Base-by-base conservation (phyloP, 2,329 filamentous ascomycete genomes). In the Thelonectria rubi region DNA sequence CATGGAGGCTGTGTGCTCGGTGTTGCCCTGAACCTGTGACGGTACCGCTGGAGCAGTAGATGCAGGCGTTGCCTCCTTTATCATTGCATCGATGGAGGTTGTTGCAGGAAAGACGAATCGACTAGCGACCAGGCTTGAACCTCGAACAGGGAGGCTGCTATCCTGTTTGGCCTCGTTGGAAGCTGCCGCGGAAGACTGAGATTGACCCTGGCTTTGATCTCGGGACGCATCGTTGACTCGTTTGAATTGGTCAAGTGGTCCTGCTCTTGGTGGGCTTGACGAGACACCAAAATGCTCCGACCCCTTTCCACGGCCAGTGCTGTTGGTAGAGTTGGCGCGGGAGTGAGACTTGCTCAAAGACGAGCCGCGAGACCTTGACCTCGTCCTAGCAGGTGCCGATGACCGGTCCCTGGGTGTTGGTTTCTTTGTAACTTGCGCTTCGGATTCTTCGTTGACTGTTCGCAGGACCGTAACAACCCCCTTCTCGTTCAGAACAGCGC, bases 401-500 rank as follows among this genome's bases (percentile, higher is more conserved):
- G 62, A 18, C n/a, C 50, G 62, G 42, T 58, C 45, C 30, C 64
- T 66, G 20, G 63, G 56, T 12, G 51, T 54, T 34, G 66, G 52
- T 17, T 21, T 39, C 14, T 18, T 39, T 8, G 30, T n/a, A 17
- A 60, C 65, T 11, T 67, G 57, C 17, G 67, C 60, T 12, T 59
- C 46, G n/a, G 63, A 60, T 30, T 74, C 68, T 55, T 76, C 72
- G 0, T 68, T 65, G 15, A 76, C 68, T 1, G 74, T 73, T 12
- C 73, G 72, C 37, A 78, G 64, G 12, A 78, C 75, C 1, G 76
- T 78, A 12, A 78, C 74, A 2, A 75, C 70, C 39, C 77, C 77
- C 55, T 77, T 76, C 10, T 76, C 75, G 56, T 75, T 76, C 9
- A 72, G 62, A 20, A 72, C 69, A 4, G 75, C 75, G 14, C 74